Conservation (phyloP, 1,284 basidiomycete species). For the Austroboletus niveus region DNA sequence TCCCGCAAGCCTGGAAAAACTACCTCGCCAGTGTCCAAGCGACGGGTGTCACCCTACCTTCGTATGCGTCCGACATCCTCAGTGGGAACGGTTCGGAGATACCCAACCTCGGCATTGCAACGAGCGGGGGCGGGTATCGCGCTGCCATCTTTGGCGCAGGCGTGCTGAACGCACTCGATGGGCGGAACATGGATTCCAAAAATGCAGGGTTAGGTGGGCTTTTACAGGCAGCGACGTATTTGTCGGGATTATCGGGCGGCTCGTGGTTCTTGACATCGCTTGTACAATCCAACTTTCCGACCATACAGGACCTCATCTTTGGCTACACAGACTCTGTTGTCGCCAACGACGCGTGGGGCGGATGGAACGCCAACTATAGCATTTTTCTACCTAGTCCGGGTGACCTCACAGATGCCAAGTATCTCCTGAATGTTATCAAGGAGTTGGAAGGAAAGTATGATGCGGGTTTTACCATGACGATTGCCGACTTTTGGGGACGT, state of each 20-base stretch:
- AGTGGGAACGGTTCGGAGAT: conserved; percentile 17
- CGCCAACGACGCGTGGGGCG: conserved; percentile 26
- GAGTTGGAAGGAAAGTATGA: conserved; percentile 35
- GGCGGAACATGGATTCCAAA: conserved; percentile 41
- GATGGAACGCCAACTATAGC: conserved; percentile 36
- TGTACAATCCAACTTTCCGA: conserved; percentile 40
- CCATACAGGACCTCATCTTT: conserved; percentile 37
- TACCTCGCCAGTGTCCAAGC: conserved; percentile 37
- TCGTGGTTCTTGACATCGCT: conserved; percentile 40
- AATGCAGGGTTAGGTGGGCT: conserved; percentile 47
- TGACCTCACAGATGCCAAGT: conserved; percentile 16
- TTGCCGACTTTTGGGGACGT: conserved; percentile 36
- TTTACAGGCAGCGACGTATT: conserved; percentile 46
- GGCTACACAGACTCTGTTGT: conserved; percentile 25
- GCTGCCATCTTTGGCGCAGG: conserved; percentile 52
- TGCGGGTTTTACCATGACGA: conserved; percentile 33
- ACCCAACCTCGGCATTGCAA: conserved; percentile 43
- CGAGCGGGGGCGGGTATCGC: conserved; percentile 47
- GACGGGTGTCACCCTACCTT: conserved; percentile 27
- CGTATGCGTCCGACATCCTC: conserved; percentile 38
- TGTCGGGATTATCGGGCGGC: conserved; percentile 45
- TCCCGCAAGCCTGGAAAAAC: conserved; percentile 32
- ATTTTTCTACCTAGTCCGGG: conserved; percentile 22
- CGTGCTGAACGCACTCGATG: conserved; percentile 49
- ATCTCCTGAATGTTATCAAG: conserved; percentile 19